These are phyloP conservation scores for Drechslera avenae DNA, from an alignment of 2,329 filamentous ascomycete species.

Conservation along the genomic window DNA sequence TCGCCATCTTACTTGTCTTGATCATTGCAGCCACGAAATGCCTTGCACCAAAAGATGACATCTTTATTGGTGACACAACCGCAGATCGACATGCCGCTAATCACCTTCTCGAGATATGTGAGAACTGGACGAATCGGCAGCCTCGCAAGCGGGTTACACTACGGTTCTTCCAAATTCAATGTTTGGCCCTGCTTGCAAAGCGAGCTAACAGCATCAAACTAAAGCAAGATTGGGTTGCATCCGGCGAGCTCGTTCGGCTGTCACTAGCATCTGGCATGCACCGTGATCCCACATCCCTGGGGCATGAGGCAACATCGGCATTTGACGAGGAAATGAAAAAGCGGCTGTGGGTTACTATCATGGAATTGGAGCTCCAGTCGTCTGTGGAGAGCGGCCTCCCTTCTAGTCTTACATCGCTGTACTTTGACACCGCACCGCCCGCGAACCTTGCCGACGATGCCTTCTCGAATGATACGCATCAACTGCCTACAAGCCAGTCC, in stretches of 20 bases:
- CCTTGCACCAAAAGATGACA: slow-evolving; percentile 38
- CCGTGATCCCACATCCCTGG: slow-evolving; percentile 51
- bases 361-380: slow-evolving; percentile 62
- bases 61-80: slow-evolving; percentile 53
- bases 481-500: slow-evolving; percentile 31
- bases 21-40: slow-evolving; percentile 49
- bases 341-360: slow-evolving; percentile 62
- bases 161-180: slow-evolving; percentile 57
- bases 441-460: slow-evolving; percentile 59
- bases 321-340: slow-evolving; percentile 61
- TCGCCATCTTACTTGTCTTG: slow-evolving; percentile 50
- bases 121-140: slow-evolving; percentile 52
- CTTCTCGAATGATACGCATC: slow-evolving; percentile 39
- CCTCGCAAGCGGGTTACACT: slow-evolving; percentile 60
- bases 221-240: slow-evolving; percentile 60
- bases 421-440: slow-evolving; percentile 58
- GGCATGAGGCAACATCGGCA: slow-evolving; percentile 37
- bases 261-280: slow-evolving; percentile 62
- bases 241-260: slow-evolving; percentile 57
- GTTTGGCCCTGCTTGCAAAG: slow-evolving; percentile 57
- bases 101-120: slow-evolving; percentile 47
- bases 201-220: slow-evolving; percentile 58
- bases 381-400: slow-evolving; percentile 62
- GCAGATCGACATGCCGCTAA: slow-evolving; percentile 48
- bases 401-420: slow-evolving; percentile 47